Conservation (phyloP, 441 rosid genomes). For the Jatropha multifida region DNA sequence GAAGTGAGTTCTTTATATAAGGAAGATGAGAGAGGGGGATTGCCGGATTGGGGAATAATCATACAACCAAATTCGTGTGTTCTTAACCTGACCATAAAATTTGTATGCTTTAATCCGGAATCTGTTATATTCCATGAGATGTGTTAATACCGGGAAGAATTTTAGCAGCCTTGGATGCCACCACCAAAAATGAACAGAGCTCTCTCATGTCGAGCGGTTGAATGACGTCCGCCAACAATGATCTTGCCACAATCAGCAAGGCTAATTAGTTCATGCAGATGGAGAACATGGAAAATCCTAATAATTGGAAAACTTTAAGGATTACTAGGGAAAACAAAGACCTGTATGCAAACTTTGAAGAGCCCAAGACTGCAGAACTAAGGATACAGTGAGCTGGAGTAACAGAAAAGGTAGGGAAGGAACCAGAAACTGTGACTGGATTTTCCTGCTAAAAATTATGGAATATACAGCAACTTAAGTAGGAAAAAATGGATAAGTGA, state of each 20-base stretch:
- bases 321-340: constrained; percentile 19
- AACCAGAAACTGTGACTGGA: constrained; percentile 22
- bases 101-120: background rate
- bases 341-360: constrained; percentile 48
- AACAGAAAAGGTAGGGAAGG: constrained; percentile 27
- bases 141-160: constrained; percentile 41
- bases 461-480: background rate
- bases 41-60: background rate
- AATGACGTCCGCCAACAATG: constrained; percentile 39
- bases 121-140: background rate
- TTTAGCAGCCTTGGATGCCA: constrained; percentile 47
- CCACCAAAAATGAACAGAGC: constrained; percentile 47
- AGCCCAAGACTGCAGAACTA: constrained; percentile 25
- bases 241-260: constrained; percentile 35
- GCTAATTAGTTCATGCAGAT: constrained; percentile 14
- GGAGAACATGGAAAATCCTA: constrained; percentile 11
- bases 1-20: background rate
- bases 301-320: constrained; percentile 3
- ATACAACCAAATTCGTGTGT: background rate
- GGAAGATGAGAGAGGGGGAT: background rate
- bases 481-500: constrained; percentile 1
- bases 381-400: constrained; percentile 21
- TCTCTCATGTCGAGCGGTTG: constrained; percentile 38
- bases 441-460: constrained; percentile 31
- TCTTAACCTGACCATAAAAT: background rate